Conservation (phyloP, 2,329 filamentous ascomycete genomes). For the Aureobasidium musti region DNA sequence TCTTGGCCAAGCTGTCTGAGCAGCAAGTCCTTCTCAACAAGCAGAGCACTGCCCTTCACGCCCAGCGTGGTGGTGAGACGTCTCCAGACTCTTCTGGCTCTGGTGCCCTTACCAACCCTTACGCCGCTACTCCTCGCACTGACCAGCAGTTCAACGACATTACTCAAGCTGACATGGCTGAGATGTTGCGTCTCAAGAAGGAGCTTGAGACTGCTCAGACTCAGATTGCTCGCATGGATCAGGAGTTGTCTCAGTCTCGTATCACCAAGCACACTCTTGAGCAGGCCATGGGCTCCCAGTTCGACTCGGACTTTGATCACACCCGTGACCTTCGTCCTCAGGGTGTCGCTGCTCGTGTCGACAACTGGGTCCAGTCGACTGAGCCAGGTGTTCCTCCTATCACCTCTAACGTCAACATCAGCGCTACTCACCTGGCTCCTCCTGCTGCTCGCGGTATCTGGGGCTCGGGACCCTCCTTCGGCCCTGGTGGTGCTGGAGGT, state of each 20-base stretch:
- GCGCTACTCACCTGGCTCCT: background rate
- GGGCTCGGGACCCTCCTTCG: constrained; percentile 4
- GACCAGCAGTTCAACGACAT: constrained; percentile 33
- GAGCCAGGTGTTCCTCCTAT: constrained; percentile 4
- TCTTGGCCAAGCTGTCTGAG: constrained; percentile 72
- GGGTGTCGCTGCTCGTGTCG: constrained; percentile 17
- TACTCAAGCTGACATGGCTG: constrained; percentile 51
- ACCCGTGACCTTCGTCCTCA: constrained; percentile 28
- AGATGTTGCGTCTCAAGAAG: constrained; percentile 67
- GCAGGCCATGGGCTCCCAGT: constrained; percentile 54
- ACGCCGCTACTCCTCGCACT: constrained; percentile 36
- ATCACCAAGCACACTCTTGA: constrained; percentile 62
- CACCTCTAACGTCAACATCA: background rate
- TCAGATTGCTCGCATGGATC: constrained; percentile 69
- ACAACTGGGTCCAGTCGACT: constrained; percentile 27
- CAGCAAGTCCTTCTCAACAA: constrained; percentile 63
- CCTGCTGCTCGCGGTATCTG: constrained; percentile 27
- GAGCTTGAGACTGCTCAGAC: constrained; percentile 71
- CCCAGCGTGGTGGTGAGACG: constrained; percentile 34
- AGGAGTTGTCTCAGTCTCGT: constrained; percentile 67
- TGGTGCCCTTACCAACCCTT: constrained; percentile 40
- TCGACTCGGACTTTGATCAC: constrained; percentile 46
- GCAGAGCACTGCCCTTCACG: constrained; percentile 59
- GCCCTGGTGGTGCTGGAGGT: constrained; percentile 16
- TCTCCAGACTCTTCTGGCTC: constrained; percentile 35